These are phyloP conservation scores for Tolypocladium sp. DNA, from an alignment of 2,329 filamentous ascomycete species.

Conservation along the genomic window DNA sequence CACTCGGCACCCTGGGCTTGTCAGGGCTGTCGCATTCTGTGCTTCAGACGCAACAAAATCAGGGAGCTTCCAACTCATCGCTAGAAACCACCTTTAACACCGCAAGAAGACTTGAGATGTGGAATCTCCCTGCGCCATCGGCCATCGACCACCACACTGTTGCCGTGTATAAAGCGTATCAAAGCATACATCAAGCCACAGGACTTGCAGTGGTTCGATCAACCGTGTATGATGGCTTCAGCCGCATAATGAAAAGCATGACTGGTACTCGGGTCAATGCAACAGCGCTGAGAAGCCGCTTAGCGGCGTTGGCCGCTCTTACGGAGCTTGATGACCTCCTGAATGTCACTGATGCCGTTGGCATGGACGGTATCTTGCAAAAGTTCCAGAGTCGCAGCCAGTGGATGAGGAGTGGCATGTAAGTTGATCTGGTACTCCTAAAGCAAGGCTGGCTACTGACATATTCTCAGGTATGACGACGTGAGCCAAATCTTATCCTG, in stretches of 20 bases:
- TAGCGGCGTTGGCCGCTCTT: conserved; percentile 61
- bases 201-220: conserved; percentile 42
- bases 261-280: conserved; percentile 38
- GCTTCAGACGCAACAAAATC: conserved; percentile 55
- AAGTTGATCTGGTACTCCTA: conserved; percentile 20
- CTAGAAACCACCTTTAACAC: conserved; percentile 69
- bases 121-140: conserved; percentile 74
- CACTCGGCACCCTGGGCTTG: conserved; percentile 72
- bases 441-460: conserved; percentile 2
- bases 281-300: conserved; percentile 40
- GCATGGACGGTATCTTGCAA: conserved; percentile 52
- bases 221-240: conserved; percentile 55
- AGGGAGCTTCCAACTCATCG: conserved; percentile 46
- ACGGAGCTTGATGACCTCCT: conserved; percentile 76
- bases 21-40: conserved; percentile 79
- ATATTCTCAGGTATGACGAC: conserved; percentile 54
- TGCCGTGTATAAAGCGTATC: conserved; percentile 71
- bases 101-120: conserved; percentile 76
- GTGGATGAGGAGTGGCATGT: conserved; percentile 82
- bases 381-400: conserved; percentile 55
- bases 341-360: conserved; percentile 45
- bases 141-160: conserved; percentile 54
- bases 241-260: conserved; percentile 50
- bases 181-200: conserved; percentile 62
- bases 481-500: conserved; percentile 74